Conservation (phyloP, 75 land plant species). For the Adiantum capillusveneris region DNA sequence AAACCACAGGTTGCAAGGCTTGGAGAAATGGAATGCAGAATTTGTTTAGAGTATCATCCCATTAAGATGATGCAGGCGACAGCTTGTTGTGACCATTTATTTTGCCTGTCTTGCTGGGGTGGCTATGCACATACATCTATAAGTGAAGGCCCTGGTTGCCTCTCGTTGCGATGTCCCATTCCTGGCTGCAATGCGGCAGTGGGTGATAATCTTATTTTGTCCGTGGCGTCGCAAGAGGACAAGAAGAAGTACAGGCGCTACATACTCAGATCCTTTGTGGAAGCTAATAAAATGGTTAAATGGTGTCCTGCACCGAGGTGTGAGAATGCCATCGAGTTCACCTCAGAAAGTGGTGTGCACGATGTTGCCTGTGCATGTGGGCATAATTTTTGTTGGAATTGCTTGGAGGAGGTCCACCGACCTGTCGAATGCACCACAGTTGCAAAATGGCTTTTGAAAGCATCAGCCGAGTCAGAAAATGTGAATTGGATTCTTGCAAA, state of each 20-base stretch:
- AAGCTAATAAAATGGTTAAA: constrained; percentile 63
- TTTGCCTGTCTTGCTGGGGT: constrained; percentile 54
- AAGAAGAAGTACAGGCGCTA: constrained; percentile 42
- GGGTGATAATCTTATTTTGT: constrained; percentile 46
- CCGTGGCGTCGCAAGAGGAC: constrained; percentile 41
- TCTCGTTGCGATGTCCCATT: constrained; percentile 56
- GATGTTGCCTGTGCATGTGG: constrained; percentile 77
- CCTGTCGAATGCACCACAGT: constrained; percentile 92
- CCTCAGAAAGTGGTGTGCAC: constrained; percentile 50
- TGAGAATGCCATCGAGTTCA: constrained; percentile 79
- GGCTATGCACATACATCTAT: constrained; percentile 56
- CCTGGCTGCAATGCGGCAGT: constrained; percentile 58
- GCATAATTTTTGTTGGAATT: constrained; percentile 89
- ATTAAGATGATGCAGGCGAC: constrained; percentile 26
- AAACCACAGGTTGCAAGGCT: too few relatives aligned
- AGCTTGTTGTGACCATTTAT: constrained; percentile 45
- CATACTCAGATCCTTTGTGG: constrained; percentile 53
- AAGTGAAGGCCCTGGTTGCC: constrained; percentile 74
- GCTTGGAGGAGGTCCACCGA: constrained; percentile 90
- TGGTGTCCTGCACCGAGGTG: constrained; percentile 99
- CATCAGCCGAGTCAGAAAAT: constrained; percentile 72
- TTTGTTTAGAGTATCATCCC: constrained; percentile 47
- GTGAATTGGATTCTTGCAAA: constrained; percentile 23
- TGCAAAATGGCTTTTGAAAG: constrained; percentile 85
- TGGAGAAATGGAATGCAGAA: constrained; percentile 39